Base-by-base conservation (phyloP, 2,329 filamentous ascomycete species). In the Elsinoe arachidis region DNA sequence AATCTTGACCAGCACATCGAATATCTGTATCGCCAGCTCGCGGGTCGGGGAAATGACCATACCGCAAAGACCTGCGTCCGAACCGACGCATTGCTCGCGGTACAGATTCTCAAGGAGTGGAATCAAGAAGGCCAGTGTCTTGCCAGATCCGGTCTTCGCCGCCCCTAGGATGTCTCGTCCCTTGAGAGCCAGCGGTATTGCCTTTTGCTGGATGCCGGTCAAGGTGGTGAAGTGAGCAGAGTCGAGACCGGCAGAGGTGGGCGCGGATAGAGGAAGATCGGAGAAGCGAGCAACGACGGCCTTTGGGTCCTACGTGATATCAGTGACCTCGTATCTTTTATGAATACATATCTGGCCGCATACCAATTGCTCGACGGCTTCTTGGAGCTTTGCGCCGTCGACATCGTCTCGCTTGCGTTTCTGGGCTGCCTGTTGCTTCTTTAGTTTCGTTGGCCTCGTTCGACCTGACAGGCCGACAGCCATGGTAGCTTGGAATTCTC, bases 1-100 rank as follows among this genome's bases (percentile, higher is more conserved):
- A 58, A 99, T 83, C 71, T 95, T 96, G 61, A 89, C 81, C 65
- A 99, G 74, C 0, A 97, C 92, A 58, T 96, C 88, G 68, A 97
- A 99, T 61, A 96, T 99, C 72, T 99, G 93, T 38, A 95, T 93
- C 0, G 93, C 92, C 57, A 99, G 78, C 74, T 99, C 93, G 67
- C 93, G 86, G 6, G 93, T 99, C 0, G 93, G 93, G 0, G 91
- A 92, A 56, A 99, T 85, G 63, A 99, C 89, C 62, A 99, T 80
- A 3, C 93, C 93, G 7, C 92, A 92, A 30, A 99, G 78, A 0
- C 93, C 93, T 43, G 76, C 76, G 73, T 99, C 93, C 64, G 85
- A 80, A 65, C 95, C 88, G 14, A 93, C 88, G 85, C 91, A 96
- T 79, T 86, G 88, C 57, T 85, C 83, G 54, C 90, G 85, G 71